Base-by-base conservation (phyloP, 768 basidiomycete genomes). In the Cystobasidium onofrii region DNA sequence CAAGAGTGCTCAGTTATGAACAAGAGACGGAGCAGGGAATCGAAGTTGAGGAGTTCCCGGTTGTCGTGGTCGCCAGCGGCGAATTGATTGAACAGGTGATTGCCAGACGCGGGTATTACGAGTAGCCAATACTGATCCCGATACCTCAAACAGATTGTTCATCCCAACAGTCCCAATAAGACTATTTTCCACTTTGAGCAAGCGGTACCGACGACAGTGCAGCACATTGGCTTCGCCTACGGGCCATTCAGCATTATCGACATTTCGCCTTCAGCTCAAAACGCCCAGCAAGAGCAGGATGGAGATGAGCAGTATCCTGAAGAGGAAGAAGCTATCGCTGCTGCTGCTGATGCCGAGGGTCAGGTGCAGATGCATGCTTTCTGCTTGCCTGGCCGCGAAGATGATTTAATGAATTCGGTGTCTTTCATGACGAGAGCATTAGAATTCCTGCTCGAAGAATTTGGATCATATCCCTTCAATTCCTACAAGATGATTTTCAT, bases 401-500 rank as follows among this genome's bases (percentile, higher is more conserved):
- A 84, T 9, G 84, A 87, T 77, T 84, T 97, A 25, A 80, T 84
- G 13, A 83, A 87, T 23, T 89, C 92, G 34, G 88, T 89, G 1
- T 83, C 87, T 6, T 89, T 88, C 80, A 84, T 97, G 75, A 88
- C 93, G 46, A 86, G 87, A 18, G 92, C 93, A 12, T 95, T 98
- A 91, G 88, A 85, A 77, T 96, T 91, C 82, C 95, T 90, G 81
- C 87, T 89, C 29, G 87, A 89, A 12, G 92, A 96, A 79, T 95
- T 89, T 77, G 94, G 93, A 31, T 93, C 92, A 4, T 99, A 98
- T 80, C 96, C 96, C 0, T 98, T 94, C 81, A 78, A 80, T 6
- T 96, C 94, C 20, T 91, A 90, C 85, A 97, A 97, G 80, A 81
- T 95, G 66, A 90, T 93, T 10, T 95, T 97, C 78, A 91, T 99